Conservation (phyloP, 495 filamentous ascomycete species). For the Monascus purpureus region DNA sequence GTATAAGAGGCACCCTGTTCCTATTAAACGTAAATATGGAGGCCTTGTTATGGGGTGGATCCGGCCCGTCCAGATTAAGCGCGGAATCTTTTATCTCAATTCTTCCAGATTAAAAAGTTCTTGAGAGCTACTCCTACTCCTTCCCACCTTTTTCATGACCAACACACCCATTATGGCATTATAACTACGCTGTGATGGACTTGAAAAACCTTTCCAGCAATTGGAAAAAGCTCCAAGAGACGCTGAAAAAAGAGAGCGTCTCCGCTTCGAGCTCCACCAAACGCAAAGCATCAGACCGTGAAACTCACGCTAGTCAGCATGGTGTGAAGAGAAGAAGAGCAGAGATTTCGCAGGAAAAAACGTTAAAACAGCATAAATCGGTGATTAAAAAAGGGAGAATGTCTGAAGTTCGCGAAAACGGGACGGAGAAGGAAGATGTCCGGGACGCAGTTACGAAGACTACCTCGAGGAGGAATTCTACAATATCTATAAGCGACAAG, state of each 20-base stretch:
- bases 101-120: not conserved
- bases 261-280: slow-evolving; percentile 14
- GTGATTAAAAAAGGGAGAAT: slow-evolving; percentile 20
- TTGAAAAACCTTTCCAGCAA: slow-evolving; percentile 40
- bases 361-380: slow-evolving; percentile 4
- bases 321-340: slow-evolving; percentile 25
- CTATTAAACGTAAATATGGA: too few species aligned
- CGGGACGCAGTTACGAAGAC: slow-evolving; percentile 6
- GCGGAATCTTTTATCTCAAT: slow-evolving; percentile 2
- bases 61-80: too few species aligned
- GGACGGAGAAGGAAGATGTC: slow-evolving; percentile 4
- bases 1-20: not conserved
- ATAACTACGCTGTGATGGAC: slow-evolving; percentile 25
- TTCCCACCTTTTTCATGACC: too few species aligned
- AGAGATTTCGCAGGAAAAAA: slow-evolving; percentile 13
- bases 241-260: slow-evolving; percentile 36
- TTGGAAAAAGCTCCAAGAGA: slow-evolving; percentile 63
- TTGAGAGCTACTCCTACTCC: too few species aligned
- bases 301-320: slow-evolving; percentile 18
- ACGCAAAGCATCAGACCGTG: slow-evolving; percentile 25
- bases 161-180: too few species aligned
- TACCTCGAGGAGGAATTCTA: slow-evolving; percentile 14
- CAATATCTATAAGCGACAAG: slow-evolving; percentile 5
- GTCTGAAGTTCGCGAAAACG: slow-evolving; percentile 9
- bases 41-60: too few species aligned